These are phyloP conservation scores for Candida tropicalis DNA, from an alignment of 1,139 yeast genomes.

Conservation along the genomic window DNA sequence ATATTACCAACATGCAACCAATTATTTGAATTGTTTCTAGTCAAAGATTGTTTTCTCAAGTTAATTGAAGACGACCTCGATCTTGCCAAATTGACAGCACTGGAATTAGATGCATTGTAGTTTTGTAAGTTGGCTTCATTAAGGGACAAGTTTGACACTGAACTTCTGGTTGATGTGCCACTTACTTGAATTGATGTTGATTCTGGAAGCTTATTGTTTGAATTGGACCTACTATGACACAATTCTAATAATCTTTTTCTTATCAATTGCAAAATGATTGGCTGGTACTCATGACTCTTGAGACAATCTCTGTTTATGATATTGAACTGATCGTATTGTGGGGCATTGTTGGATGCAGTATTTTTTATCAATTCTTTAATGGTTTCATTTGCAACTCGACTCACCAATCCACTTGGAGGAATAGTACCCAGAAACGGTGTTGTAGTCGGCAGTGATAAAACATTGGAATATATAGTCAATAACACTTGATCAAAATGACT, in stretches of 20 bases:
- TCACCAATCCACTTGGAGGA: conserved; percentile 50
- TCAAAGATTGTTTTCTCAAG: conserved; percentile 48
- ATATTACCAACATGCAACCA: conserved; percentile 54
- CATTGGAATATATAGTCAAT: conserved; percentile 36
- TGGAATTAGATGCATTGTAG: conserved; percentile 20
- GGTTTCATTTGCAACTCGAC: conserved; percentile 48
- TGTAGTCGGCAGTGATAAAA: conserved; percentile 47
- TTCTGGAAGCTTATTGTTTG: conserved; percentile 22
- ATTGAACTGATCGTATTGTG: conserved; percentile 37
- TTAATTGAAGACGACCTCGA: conserved; percentile 33
- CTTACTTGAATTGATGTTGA: conserved; percentile 31
- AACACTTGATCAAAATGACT: conserved; percentile 41
- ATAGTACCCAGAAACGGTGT: conserved; percentile 47
- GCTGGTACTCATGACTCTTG: conserved; percentile 37
- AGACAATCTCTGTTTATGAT: conserved; percentile 38
- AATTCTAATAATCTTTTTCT: conserved; percentile 46
- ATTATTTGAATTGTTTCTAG: conserved; percentile 46
- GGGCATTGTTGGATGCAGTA: conserved; percentile 22
- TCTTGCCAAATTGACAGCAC: conserved; percentile 16
- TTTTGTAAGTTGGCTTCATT: conserved; percentile 43
- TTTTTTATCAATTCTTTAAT: conserved; percentile 30
- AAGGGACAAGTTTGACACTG: conserved; percentile 45
- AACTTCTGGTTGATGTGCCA: conserved; percentile 27
- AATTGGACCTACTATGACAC: conserved; percentile 29
- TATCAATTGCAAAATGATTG: conserved; percentile 46